phyloP scores from a whole-genome alignment of 495 filamentous ascomycete species.

The Talaromyces nanjingensis region DNA sequence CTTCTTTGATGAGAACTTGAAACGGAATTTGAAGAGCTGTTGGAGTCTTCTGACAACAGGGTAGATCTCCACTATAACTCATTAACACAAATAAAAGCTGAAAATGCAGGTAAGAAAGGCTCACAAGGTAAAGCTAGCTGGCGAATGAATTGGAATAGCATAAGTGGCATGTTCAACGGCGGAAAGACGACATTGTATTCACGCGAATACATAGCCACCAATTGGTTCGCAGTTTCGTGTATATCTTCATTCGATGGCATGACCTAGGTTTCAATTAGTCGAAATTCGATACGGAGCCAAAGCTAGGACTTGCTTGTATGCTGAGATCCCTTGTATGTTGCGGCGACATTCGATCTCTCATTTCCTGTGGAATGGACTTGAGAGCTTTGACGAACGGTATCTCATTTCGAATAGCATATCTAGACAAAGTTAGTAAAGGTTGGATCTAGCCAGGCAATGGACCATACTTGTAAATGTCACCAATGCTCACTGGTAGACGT shows the following conservation, averaged over 20 bases:
- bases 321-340: slow-evolving; percentile 53
- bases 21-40: slow-evolving; percentile 46
- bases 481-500: slow-evolving; percentile 54
- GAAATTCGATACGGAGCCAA: slow-evolving; percentile 8
- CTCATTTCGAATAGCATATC: slow-evolving; percentile 38
- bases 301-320: slow-evolving; percentile 35
- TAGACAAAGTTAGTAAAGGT: neutral
- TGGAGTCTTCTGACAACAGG: slow-evolving; percentile 52
- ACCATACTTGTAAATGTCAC: slow-evolving; percentile 51
- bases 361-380: slow-evolving; percentile 52
- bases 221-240: slow-evolving; percentile 52
- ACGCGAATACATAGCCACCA: slow-evolving; percentile 54
- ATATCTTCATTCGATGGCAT: slow-evolving; percentile 49
- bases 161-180: slow-evolving; percentile 55
- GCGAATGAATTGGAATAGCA: slow-evolving; percentile 64
- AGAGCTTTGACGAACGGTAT: slow-evolving; percentile 39
- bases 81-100: slow-evolving; percentile 14
- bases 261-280: slow-evolving; percentile 17
- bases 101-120: slow-evolving; percentile 13
- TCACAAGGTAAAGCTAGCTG: slow-evolving; percentile 72
- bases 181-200: slow-evolving; percentile 69
- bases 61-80: slow-evolving; percentile 57
- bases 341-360: slow-evolving; percentile 56
- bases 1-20: slow-evolving; percentile 42
- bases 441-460: neutral